Base-by-base conservation (phyloP, 768 basidiomycete genomes). In the Auricularia auricula-judae region DNA sequence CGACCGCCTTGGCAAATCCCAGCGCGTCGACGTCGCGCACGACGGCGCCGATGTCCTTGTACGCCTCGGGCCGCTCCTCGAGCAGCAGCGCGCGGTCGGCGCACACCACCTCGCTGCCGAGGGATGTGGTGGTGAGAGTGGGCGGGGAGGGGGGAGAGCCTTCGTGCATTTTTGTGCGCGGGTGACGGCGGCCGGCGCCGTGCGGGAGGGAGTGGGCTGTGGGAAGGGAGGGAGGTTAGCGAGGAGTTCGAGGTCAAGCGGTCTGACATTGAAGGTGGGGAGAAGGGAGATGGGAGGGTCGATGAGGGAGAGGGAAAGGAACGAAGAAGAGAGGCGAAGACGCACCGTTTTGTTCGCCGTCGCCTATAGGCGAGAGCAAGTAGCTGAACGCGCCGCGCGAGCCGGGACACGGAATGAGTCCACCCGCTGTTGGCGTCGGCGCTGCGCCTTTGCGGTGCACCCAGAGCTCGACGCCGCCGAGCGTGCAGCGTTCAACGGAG, bases 361-460 rank as follows among this genome's bases (percentile, higher is more conserved):
- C 72, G 34, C 76, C 75, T 14, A 64, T 71, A 3, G 76, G 75
- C 59, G 70, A 68, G 1, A 78, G 71, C 21, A 77, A 65, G 72
- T 72, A 78, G 23, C 73, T 76, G 62, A 73, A 76, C 62, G 74
- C 71, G 10, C 77, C 78, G 14, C 77, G 71, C 64, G 72, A 77
- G n/a, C 78, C 77, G 11, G 78, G 77, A 68, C 75, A 77, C 29
- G 75, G 75, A 10, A 69, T 72, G 43, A 75, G 63, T 76, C 73
- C 2, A 73, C 70, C 35, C 34, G 18, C 21, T 3, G 29, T 23
- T 18, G 29, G 3, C 23, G 56, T n/a, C 14, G 76, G 78, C 23
- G 76, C 78, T 7, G 76, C 76, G 10, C 76, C 76, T 67, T 78
- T 76, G n/a, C 76, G 66, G 64, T 78, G 76, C 0, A 78, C 65